Evolutionary conservation across 2,329 filamentous ascomycete genomes (phyloP), one percentile per base, ranked within the genome.

Genomic region (Nothopassalora personata): DNA sequence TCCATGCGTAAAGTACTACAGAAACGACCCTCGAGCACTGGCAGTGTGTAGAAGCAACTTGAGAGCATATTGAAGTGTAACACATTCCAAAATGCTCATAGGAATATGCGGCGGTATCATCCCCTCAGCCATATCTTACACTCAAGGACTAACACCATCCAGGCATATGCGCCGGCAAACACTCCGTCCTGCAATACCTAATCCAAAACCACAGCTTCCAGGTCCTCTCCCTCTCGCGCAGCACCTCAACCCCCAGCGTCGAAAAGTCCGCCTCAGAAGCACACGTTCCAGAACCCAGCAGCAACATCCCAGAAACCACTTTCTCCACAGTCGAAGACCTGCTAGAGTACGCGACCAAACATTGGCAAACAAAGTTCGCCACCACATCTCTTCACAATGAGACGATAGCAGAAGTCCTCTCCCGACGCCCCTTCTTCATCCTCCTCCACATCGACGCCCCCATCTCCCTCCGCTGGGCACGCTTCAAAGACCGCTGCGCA

Each of bases 91-190:
- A 19, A 60, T 60, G 58, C 54, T 60, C 45, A 88, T 91, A 63
- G 89, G 88, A 57, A 81, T 92, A 60, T 91, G 88, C 68, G 87
- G 87, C 70, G 86, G 87, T 88, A 80, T 71, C 75, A 28, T 23
- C 2, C 9, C 50, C 34, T 11, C 33, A 47, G 27, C 33, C 31
- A n/a, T 34, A 9, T n/a, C n/a, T 1, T 19, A 46, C 48, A 33
- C 52, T 19, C 27, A 31, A 4, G 2, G n/a, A 13, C 55, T 60
- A 8, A 46, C 18, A 5, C 45, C 18, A 33, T 46, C 45, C 70
- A 94, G 92, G 90, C 70, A 93, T 97, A 69, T 97, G 92, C 78
- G 87, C 93, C 52, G 94, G 94, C 70, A 97, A 97, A 78, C 87
- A 86, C 72, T 90, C 91, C 9, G 90, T 97, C 64, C 91, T 91